Base-by-base conservation (phyloP, 495 filamentous ascomycete species). In the Penicillium antarcticum region DNA sequence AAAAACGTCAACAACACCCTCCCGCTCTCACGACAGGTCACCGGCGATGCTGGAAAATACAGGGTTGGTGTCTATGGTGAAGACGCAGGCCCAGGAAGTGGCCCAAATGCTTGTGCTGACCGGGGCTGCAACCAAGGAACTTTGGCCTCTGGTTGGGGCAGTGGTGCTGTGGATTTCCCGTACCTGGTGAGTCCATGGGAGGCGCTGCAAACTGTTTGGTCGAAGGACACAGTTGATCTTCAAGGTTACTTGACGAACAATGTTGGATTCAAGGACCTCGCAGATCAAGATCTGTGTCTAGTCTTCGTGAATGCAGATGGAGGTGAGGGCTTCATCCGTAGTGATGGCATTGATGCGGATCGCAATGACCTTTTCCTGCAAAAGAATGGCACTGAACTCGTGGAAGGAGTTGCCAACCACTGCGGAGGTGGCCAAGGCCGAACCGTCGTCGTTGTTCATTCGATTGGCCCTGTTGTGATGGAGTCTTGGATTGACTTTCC, bases 81-180 rank as follows among this genome's bases (percentile, higher is more conserved):
- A 60, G 92, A 96, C 60, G 86, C 89, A 9, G 87, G 84, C 6
- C 57, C 71, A 6, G 84, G 81, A 21, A 73, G 79, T 3, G 89
- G 89, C 1, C 83, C 86, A 0, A 97, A 97, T 60, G 70, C 67
- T 16, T 97, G 92, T 68, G 61, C 70, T 6, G 91, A 96, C 63
- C 80, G 87, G 31, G 81, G 75, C 29, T 92, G 88, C 65, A 95
- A 95, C 53, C 80, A 86, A 52, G 92, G 91, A 8, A 96, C 92
- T 1, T 68, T 97, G 16, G 89, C 78, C 0, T 85, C 83, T 1
- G 92, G 92, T 19, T 97, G 92, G 92, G 92, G 92, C 24, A 91
- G 87, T 41, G 92, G 92, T 4, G 82, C 89, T 2, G 92, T 90
- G 21, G 86, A 96, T 38, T 95, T 91, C 50, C 87, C 92, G 0